These are phyloP conservation scores for Gilbertella persicaria DNA, from an alignment of 371 early-diverging fungal genomes.

Conservation along the genomic window DNA sequence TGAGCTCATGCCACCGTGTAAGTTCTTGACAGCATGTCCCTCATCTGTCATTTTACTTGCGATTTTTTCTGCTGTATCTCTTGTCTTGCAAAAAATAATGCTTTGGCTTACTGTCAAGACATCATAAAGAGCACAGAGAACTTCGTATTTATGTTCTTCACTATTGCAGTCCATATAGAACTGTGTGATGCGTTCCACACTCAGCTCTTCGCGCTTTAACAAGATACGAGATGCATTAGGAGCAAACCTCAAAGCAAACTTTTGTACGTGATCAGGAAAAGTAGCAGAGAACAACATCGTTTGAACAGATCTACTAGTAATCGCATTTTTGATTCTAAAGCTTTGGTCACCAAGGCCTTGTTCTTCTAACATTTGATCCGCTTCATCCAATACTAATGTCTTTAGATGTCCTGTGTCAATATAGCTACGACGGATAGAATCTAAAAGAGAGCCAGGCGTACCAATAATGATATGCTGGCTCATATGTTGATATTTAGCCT, in stretches of 20 bases:
- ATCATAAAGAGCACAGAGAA: constrained; percentile 88
- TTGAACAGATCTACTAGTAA: constrained; percentile 70
- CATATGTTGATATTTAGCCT: constrained; percentile 51
- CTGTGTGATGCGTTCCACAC: constrained; percentile 97
- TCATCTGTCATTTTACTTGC: constrained; percentile 71
- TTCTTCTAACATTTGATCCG: constrained; percentile 94
- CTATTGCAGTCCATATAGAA: constrained; percentile 93
- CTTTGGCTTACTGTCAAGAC: constrained; percentile 95
- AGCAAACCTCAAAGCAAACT: constrained; percentile 80
- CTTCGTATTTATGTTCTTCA: constrained; percentile 82
- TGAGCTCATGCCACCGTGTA: constrained; percentile 87
- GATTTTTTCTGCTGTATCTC: constrained; percentile 82
- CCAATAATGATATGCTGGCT: constrained; percentile 91
- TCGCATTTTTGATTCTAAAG: constrained; percentile 73
- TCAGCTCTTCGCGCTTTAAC: constrained; percentile 90
- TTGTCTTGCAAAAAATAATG: constrained; percentile 93
- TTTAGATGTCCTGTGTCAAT: constrained; percentile 62
- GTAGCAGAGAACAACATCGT: constrained; percentile 97
- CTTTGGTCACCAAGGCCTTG: constrained; percentile 89
- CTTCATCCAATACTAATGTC: constrained; percentile 92
- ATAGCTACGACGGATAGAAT: constrained; percentile 63
- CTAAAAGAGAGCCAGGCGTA: constrained; percentile 93
- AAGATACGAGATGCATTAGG: constrained; percentile 88
- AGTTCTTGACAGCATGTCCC: constrained; percentile 77
- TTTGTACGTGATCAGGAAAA: constrained; percentile 83